These are phyloP conservation scores for Nannochloropsis gaditana DNA, from an alignment of 108 stramenopile species.

Conservation along the genomic window DNA sequence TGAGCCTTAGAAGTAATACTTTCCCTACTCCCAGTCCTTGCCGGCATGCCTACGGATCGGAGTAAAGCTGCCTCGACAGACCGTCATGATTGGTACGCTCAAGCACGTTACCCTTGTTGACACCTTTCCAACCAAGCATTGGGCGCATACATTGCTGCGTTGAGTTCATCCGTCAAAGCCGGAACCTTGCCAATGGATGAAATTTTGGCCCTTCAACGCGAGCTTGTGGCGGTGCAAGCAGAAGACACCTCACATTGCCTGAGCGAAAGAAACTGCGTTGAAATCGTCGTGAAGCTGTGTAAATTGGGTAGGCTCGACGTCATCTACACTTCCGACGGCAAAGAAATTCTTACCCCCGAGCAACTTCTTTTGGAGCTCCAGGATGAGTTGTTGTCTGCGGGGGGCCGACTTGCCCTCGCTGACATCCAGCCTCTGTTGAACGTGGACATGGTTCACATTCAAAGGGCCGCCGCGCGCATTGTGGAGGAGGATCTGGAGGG, in stretches of 20 bases:
- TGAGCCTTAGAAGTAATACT: too few species aligned
- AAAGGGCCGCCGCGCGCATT: background rate
- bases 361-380: background rate
- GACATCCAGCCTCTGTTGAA: background rate
- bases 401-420: background rate
- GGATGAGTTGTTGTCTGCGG: constrained; percentile 1
- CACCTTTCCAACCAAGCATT: too few species aligned
- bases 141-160: too few species aligned
- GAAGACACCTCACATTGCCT: background rate
- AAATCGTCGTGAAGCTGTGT: background rate
- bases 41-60: too few species aligned
- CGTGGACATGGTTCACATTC: background rate
- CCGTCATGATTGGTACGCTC: too few species aligned
- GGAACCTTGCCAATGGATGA: background rate
- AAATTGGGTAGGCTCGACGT: background rate
- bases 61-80: too few species aligned
- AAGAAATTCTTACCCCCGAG: background rate
- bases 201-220: background rate
- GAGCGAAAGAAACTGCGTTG: background rate
- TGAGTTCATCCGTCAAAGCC: too few species aligned
- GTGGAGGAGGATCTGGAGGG: background rate
- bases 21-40: too few species aligned
- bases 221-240: background rate
- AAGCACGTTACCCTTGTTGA: too few species aligned
- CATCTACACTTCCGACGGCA: background rate